Evolutionary conservation across 1,139 yeast species (phyloP).

Genomic region (Blastobotrys illinoisensis): DNA sequence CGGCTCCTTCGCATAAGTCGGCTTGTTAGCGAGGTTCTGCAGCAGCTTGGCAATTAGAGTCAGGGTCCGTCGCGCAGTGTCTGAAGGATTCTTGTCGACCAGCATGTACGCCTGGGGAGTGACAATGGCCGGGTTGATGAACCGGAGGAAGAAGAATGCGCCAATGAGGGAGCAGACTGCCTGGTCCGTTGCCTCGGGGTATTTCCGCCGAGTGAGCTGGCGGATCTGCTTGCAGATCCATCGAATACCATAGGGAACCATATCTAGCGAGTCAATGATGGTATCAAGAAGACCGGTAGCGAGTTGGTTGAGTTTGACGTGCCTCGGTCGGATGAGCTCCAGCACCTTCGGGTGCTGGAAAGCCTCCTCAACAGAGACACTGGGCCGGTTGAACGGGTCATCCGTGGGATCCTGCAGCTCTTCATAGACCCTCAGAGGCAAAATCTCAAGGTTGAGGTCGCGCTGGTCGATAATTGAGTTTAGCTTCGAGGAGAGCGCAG

Average conservation of each 20-base stretch:
- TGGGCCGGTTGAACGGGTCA: conserved; percentile 21
- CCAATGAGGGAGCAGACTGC: conserved; percentile 62
- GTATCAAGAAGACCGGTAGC: conserved; percentile 56
- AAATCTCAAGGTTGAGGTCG: conserved; percentile 33
- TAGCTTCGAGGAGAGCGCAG: conserved; percentile 32
- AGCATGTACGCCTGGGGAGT: conserved; percentile 70
- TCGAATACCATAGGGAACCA: conserved; percentile 68
- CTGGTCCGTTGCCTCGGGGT: conserved; percentile 51
- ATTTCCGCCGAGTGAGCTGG: conserved; percentile 54
- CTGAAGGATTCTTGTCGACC: conserved; percentile 34
- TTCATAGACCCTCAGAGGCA: conserved; percentile 35
- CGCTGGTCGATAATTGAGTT: conserved; percentile 30
- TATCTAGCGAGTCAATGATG: conserved; percentile 50
- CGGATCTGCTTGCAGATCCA: conserved; percentile 71
- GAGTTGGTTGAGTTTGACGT: conserved; percentile 38
- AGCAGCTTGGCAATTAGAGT: conserved; percentile 79
- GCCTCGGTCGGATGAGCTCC: conserved; percentile 31
- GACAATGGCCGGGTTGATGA: conserved; percentile 86
- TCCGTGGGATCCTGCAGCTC: conserved; percentile 28
- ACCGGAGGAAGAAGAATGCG: conserved; percentile 77
- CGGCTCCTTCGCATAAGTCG: conserved; percentile 38
- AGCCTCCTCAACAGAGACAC: conserved; percentile 32
- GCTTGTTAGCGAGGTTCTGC: conserved; percentile 76
- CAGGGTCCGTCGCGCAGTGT: conserved; percentile 60
- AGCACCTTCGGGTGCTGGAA: conserved; percentile 30